A percentile compares a stretch with the other conserved stretches of the same genome.
These are phyloP conservation scores for Sporothrix pseudoabietina DNA, from an alignment of 2,329 filamentous ascomycete genomes.

Conservation along the genomic window DNA sequence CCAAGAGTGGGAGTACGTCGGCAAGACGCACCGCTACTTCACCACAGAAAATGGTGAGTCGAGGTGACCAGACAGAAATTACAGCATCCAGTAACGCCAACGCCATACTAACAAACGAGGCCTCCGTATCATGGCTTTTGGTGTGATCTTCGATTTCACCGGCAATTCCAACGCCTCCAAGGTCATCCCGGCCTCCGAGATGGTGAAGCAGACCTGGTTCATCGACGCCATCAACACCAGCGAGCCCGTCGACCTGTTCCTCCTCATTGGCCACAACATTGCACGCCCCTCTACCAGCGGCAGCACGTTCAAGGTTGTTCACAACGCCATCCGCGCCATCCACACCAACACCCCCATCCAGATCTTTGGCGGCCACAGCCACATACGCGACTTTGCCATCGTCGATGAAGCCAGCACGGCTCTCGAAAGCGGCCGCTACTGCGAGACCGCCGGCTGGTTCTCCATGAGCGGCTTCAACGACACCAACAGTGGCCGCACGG, in stretches of 20 bases:
- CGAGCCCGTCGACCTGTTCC: slow-evolving; percentile 63
- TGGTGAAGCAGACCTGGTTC: slow-evolving; percentile 63
- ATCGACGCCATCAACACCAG: slow-evolving; percentile 54
- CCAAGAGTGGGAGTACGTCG: slow-evolving; percentile 47
- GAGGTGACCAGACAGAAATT: neutral
- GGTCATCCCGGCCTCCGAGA: slow-evolving; percentile 56
- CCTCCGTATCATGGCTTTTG: slow-evolving; percentile 50
- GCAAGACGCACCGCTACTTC: slow-evolving; percentile 50
- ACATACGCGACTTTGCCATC: slow-evolving; percentile 66
- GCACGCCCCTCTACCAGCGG: slow-evolving; percentile 49
- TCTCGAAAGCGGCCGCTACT: slow-evolving; percentile 66
- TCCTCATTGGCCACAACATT: slow-evolving; percentile 66
- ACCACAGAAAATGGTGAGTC: slow-evolving; percentile 42
- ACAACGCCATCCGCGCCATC: slow-evolving; percentile 59
- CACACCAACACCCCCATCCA: slow-evolving; percentile 63
- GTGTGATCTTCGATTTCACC: slow-evolving; percentile 51
- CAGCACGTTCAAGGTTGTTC: slow-evolving; percentile 51
- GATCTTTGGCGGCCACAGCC: slow-evolving; percentile 65
- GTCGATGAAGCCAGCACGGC: slow-evolving; percentile 64
- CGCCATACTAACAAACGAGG: slow-evolving; percentile 35
- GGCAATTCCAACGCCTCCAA: slow-evolving; percentile 64
- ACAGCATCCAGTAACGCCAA: too few relatives aligned
- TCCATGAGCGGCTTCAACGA: slow-evolving; percentile 62
- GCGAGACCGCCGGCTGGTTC: slow-evolving; percentile 68
- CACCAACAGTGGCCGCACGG: slow-evolving; percentile 47